phyloP scores from a whole-genome alignment of 768 basidiomycete genomes.

The Boletus pseudo-olivaceus region DNA sequence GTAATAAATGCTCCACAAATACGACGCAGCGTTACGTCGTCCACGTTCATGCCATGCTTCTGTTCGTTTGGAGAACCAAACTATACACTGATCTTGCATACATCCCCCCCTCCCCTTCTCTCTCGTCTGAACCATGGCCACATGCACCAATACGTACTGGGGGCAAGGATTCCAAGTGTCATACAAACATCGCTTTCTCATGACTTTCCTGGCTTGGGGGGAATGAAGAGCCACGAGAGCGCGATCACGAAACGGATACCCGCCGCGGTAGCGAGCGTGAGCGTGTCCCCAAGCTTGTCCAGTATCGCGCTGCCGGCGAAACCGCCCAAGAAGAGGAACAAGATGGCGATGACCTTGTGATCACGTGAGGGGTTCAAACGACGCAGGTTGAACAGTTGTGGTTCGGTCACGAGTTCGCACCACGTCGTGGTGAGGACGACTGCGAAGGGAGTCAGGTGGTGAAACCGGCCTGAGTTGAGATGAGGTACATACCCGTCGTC shows the following conservation, averaged over 20 bases:
- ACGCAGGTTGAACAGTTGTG: slow-evolving; percentile 59
- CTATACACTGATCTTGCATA: no score
- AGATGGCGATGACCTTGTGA: slow-evolving; percentile 64
- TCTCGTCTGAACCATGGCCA: background rate
- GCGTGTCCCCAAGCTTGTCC: slow-evolving; percentile 55
- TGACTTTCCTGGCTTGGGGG: slow-evolving; percentile 24
- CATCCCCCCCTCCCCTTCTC: background rate
- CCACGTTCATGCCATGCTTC: no score
- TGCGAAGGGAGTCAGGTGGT: slow-evolving; percentile 22
- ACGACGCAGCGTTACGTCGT: slow-evolving; percentile 14
- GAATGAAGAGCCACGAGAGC: slow-evolving; percentile 64
- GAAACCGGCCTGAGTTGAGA: background rate
- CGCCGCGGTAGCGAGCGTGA: slow-evolving; percentile 62
- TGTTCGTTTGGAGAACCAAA: no score
- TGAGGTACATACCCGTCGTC: slow-evolving; percentile 55
- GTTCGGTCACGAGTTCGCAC: slow-evolving; percentile 86
- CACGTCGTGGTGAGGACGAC: slow-evolving; percentile 86
- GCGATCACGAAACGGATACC: slow-evolving; percentile 61
- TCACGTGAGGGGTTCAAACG: slow-evolving; percentile 59
- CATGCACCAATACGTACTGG: background rate
- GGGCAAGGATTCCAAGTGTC: background rate
- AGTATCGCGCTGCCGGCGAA: slow-evolving; percentile 62
- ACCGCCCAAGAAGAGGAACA: slow-evolving; percentile 72
- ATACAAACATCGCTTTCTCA: background rate
- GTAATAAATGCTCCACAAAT: slow-evolving; percentile 6